Evolutionary conservation across 2,329 filamentous ascomycete genomes (phyloP).

Genomic region (Penicillium sclerotigenum): DNA sequence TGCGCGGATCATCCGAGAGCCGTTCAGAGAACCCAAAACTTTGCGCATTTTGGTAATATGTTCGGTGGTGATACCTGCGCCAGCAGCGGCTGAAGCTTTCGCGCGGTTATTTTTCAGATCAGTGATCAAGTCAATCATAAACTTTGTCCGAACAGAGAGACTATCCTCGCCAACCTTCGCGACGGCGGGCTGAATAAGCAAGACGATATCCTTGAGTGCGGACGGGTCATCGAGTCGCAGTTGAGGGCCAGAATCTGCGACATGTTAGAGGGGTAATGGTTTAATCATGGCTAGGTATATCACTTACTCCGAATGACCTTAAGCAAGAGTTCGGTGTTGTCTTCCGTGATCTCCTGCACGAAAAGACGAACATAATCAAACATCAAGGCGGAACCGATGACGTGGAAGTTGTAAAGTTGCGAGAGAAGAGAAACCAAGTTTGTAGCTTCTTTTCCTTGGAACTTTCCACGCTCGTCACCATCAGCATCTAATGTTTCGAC

Average conservation of each 20-base stretch:
- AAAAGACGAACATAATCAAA: slow-evolving; percentile 88
- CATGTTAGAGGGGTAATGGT: slow-evolving; percentile 14
- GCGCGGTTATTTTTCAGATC: slow-evolving; percentile 92
- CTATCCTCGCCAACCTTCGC: slow-evolving; percentile 64
- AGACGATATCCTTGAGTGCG: slow-evolving; percentile 82
- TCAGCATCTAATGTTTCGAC: slow-evolving; percentile 70
- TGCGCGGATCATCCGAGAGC: slow-evolving; percentile 61
- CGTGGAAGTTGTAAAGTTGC: slow-evolving; percentile 87
- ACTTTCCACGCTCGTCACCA: slow-evolving; percentile 49
- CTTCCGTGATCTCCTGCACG: slow-evolving; percentile 70
- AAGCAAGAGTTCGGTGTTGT: slow-evolving; percentile 83
- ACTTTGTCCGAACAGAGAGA: slow-evolving; percentile 83
- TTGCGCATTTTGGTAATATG: slow-evolving; percentile 89
- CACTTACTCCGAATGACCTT: slow-evolving; percentile 68
- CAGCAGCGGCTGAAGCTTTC: slow-evolving; percentile 66
- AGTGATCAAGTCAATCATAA: slow-evolving; percentile 96
- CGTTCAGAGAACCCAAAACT: slow-evolving; percentile 73
- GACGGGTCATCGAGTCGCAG: slow-evolving; percentile 85
- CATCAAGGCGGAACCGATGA: slow-evolving; percentile 75
- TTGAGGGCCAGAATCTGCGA: slow-evolving; percentile 66
- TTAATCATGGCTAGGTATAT: neutral
- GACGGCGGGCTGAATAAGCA: slow-evolving; percentile 70
- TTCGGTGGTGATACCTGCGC: slow-evolving; percentile 71
- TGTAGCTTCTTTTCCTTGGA: slow-evolving; percentile 58
- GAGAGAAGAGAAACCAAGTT: slow-evolving; percentile 82